Evolutionary conservation across 306 rosid species (phyloP).

Genomic region (Cicer bijugum): DNA sequence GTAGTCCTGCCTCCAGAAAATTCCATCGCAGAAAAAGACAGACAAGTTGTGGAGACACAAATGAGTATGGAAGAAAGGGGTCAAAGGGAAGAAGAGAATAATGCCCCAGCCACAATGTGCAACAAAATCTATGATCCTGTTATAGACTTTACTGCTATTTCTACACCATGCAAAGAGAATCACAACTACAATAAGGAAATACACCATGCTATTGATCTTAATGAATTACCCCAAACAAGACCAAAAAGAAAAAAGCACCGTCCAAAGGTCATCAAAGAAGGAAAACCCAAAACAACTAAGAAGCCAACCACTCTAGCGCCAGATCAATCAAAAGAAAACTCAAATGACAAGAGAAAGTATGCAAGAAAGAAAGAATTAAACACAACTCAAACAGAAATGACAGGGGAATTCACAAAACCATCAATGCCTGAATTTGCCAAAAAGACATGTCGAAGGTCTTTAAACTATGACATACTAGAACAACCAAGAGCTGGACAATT

Average conservation of each 20-base stretch:
- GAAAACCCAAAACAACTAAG: conserved; percentile 54
- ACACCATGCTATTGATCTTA: conserved; percentile 50
- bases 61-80: conserved; percentile 35
- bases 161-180: conserved; percentile 54
- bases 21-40: conserved; percentile 44
- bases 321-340: conserved; percentile 49
- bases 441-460: conserved; percentile 67
- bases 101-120: conserved; percentile 33
- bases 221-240: conserved; percentile 57
- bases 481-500: conserved; percentile 49
- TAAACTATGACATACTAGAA: conserved; percentile 55
- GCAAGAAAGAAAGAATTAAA: conserved; percentile 57
- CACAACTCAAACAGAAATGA: conserved; percentile 44
- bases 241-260: conserved; percentile 76
- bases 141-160: conserved; percentile 47
- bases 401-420: conserved; percentile 36
- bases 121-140: conserved; percentile 25
- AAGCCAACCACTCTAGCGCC: conserved; percentile 56
- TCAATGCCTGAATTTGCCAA: conserved; percentile 43
- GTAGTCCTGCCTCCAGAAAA: conserved; percentile 59
- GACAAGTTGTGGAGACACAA: conserved; percentile 42
- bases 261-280: conserved; percentile 85
- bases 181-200: conserved; percentile 51
- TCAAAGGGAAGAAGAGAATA: conserved; percentile 41
- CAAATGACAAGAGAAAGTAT: conserved; percentile 56